These are phyloP conservation scores for Penicillium freii DNA, from an alignment of 2,329 filamentous ascomycete genomes.

Conservation along the genomic window DNA sequence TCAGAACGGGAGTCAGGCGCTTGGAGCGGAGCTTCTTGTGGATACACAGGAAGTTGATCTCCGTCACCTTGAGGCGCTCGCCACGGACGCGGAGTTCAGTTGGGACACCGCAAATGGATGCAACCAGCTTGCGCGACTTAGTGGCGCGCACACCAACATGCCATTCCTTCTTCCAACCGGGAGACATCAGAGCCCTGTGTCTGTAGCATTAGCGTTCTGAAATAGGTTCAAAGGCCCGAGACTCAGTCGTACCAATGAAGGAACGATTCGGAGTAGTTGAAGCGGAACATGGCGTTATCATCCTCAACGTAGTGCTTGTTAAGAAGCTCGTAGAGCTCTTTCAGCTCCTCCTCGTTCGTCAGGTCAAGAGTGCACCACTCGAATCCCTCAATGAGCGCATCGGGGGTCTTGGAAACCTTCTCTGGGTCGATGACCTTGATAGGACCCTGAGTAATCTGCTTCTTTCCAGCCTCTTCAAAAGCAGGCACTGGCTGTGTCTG, in stretches of 20 bases:
- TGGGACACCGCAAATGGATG: constrained; percentile 93
- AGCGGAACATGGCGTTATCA: constrained; percentile 93
- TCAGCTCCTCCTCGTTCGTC: constrained; percentile 70
- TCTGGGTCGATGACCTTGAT: constrained; percentile 78
- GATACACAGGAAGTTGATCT: constrained; percentile 97
- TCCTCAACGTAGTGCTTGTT: constrained; percentile 97
- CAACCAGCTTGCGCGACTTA: constrained; percentile 81
- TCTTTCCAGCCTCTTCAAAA: constrained; percentile 57
- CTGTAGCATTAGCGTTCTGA: neutral
- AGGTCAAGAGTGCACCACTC: constrained; percentile 94
- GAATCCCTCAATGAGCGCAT: constrained; percentile 75
- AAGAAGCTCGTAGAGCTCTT: constrained; percentile 88
- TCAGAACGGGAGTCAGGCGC: constrained; percentile 86
- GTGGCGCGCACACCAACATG: constrained; percentile 88
- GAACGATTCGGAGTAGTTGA: constrained; percentile 89
- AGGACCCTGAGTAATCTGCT: constrained; percentile 70
- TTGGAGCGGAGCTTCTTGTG: constrained; percentile 97
- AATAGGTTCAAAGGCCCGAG: neutral
- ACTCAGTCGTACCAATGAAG: constrained; percentile 68
- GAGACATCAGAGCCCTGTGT: constrained; percentile 82
- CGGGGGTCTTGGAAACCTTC: constrained; percentile 73
- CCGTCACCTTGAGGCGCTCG: constrained; percentile 72
- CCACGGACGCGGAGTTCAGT: constrained; percentile 77
- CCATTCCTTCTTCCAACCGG: constrained; percentile 92
- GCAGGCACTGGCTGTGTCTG: constrained; percentile 91